Evolutionary conservation across 1,284 basidiomycete species (phyloP), one percentile per base, ranked within the genome.

Genomic region (Volvariella surrecta): DNA sequence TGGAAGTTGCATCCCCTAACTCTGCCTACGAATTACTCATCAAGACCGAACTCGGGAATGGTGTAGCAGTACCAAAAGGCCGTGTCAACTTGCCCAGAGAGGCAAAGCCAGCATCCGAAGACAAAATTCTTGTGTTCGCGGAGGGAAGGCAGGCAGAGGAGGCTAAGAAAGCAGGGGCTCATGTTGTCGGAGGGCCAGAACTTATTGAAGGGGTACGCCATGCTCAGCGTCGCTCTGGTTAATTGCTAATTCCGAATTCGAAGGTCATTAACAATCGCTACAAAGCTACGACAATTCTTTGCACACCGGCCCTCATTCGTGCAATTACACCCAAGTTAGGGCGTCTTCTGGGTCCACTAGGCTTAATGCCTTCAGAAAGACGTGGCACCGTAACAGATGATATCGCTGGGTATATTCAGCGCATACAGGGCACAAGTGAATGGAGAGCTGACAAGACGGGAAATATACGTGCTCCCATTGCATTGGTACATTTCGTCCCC

Each of bases 321-420:
- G 65, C 77, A 24, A 88, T 98, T 48, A 82, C 87, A 18, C 80
- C 83, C 10, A 78, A 77, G 53, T 73, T 98, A 4, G 94, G 93
- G 24, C 82, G 94, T 52, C 79, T 90, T 47, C 74, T 99, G 19
- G 96, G 95, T 57, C 94, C 92, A 34, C 82, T 90, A 48, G 94
- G 94, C 49, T 66, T 99, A 43, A 98, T 99, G 92, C 95, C 95
- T 11, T 89, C 88, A 6, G 86, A 86, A 49, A 85, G 94, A 62
- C 77, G 95, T 51, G 95, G 95, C 2, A 96, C 94, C 0, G 95
- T 98, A 6, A 89, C 89, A 0, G 85, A 91, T 43, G 89, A 95
- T 47, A 72, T 96, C 45, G 80, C 70, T 11, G 79, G 80, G 11
- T 91, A 87, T 47, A 83, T 99, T 47, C 73, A 78, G 52, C 79